Evolutionary conservation across 805 yeast genomes (phyloP).

Genomic region (Wickerhamiella dianesei): DNA sequence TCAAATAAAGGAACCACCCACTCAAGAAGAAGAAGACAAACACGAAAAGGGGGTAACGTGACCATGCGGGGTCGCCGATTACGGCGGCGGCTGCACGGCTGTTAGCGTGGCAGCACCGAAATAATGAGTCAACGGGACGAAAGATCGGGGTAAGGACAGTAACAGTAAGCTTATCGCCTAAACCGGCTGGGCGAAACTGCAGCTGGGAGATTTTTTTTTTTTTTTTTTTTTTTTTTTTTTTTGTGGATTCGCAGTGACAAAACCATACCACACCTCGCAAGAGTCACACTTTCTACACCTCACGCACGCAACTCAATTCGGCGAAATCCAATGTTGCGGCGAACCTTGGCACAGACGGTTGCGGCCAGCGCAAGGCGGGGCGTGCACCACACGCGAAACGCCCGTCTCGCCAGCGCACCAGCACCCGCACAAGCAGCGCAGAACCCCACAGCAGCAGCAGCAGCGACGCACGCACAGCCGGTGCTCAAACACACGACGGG

Average conservation of each 20-base stretch:
- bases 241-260: neutral
- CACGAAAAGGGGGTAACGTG: no score
- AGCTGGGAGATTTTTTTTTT: neutral
- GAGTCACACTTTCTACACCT: neutral
- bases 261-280: neutral
- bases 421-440: neutral
- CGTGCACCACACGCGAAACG: neutral
- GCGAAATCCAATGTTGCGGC: neutral
- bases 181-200: no score
- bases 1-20: no score
- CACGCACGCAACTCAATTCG: neutral
- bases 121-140: neutral
- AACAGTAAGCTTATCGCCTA: neutral
- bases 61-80: no score
- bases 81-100: neutral
- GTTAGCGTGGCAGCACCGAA: neutral
- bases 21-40: no score
- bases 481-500: conserved; percentile 1
- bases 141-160: neutral
- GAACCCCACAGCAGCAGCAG: neutral
- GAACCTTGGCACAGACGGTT: neutral
- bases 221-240: no score
- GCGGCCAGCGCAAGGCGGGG: neutral
- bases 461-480: neutral
- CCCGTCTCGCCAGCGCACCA: neutral